These are phyloP conservation scores for Verticillium klebahnii DNA, from an alignment of 2,329 filamentous ascomycete species.

Conservation along the genomic window DNA sequence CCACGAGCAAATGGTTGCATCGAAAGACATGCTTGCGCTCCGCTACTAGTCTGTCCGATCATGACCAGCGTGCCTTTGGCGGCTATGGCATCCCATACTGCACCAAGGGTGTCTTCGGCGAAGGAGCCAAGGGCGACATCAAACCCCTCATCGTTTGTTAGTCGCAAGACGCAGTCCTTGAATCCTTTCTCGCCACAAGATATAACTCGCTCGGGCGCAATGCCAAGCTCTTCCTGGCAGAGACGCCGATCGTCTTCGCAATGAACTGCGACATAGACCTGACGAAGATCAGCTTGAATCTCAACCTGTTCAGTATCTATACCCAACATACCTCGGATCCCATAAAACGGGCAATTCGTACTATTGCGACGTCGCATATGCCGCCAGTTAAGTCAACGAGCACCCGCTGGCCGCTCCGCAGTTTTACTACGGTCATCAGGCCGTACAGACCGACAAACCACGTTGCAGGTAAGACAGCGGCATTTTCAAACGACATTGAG, in stretches of 20 bases:
- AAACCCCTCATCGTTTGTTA: slow-evolving; percentile 17
- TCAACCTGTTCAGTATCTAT: too few species aligned
- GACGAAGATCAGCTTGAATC: background rate
- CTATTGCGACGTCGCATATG: slow-evolving; percentile 14
- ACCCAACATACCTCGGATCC: background rate
- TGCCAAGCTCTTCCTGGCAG: background rate
- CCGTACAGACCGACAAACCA: slow-evolving; percentile 9
- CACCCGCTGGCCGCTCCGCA: slow-evolving; percentile 16
- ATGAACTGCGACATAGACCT: background rate
- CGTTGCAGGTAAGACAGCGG: background rate
- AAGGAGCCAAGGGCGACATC: slow-evolving; percentile 26
- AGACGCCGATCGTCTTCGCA: background rate
- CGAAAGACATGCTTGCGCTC: slow-evolving; percentile 20
- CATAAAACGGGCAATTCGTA: background rate
- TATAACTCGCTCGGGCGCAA: background rate
- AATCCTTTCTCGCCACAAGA: slow-evolving; percentile 10
- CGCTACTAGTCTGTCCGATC: slow-evolving; percentile 22
- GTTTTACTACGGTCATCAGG: slow-evolving; percentile 19
- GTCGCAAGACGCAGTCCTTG: slow-evolving; percentile 13
- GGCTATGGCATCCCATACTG: background rate
- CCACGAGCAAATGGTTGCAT: slow-evolving; percentile 3
- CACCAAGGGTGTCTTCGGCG: slow-evolving; percentile 17
- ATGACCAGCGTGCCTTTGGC: slow-evolving; percentile 24
- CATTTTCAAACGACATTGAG: background rate
- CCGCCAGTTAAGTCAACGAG: slow-evolving; percentile 18